Conservation (phyloP, 805 yeast species). For the Starmerella sp. region DNA sequence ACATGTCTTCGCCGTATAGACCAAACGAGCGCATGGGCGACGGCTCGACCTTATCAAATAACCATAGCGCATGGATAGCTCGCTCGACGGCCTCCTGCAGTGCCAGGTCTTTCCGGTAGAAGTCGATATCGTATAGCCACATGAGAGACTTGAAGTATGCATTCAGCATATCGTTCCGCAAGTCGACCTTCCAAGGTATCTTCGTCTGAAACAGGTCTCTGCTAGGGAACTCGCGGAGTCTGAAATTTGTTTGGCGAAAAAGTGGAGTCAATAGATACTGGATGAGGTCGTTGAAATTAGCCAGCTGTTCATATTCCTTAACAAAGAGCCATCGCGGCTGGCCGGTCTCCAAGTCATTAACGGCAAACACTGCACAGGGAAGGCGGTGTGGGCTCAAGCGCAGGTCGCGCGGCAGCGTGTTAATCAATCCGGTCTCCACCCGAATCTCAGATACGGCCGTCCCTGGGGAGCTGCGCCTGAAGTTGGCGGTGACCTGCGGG, state of each 20-base stretch:
- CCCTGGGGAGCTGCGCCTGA: neutral
- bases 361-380: conserved; percentile 11
- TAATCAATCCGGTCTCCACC: conserved; percentile 12
- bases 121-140: neutral
- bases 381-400: neutral
- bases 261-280: conserved; percentile 35
- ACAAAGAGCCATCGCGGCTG: conserved; percentile 46
- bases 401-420: neutral
- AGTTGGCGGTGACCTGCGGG: neutral
- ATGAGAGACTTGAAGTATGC: conserved; percentile 32
- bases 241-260: conserved; percentile 17
- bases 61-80: conserved; percentile 8
- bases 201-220: conserved; percentile 44
- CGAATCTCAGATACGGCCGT: neutral
- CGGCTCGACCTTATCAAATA: conserved; percentile 6
- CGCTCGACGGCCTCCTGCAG: neutral
- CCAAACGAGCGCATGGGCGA: neutral
- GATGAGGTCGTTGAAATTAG: conserved; percentile 48
- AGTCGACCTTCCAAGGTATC: conserved; percentile 55
- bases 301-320: conserved; percentile 51
- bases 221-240: conserved; percentile 55
- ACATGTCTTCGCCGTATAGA: neutral
- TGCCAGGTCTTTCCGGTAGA: neutral
- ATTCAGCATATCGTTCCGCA: conserved; percentile 43
- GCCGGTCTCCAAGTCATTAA: conserved; percentile 33